Conservation (phyloP, 768 basidiomycete species). For the Thelephora ganbajun region DNA sequence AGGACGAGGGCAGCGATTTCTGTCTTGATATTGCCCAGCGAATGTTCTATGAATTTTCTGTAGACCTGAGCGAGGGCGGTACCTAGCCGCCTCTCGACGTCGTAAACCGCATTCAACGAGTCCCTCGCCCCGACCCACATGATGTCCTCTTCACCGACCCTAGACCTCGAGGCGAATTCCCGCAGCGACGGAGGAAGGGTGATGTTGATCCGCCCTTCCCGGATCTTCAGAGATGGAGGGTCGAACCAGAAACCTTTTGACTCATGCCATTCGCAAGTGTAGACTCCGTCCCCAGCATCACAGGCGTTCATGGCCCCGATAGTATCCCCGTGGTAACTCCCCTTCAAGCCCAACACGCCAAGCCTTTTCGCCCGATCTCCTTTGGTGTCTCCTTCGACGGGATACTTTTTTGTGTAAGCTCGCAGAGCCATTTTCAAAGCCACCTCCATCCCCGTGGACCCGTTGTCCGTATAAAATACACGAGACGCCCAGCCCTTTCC, state of each 20-base stretch:
- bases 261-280: conserved; percentile 91
- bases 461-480: conserved; percentile 90
- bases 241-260: conserved; percentile 92
- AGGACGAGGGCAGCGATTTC: conserved; percentile 66
- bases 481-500: conserved; percentile 85
- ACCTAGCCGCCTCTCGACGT: conserved; percentile 45
- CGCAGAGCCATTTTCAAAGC: conserved; percentile 94
- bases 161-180: conserved; percentile 8
- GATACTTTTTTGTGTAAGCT: conserved; percentile 34
- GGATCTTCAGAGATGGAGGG: conserved; percentile 64
- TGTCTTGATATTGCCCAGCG: conserved; percentile 33
- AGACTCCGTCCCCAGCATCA: conserved; percentile 62
- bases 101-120: conserved; percentile 51
- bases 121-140: conserved; percentile 8
- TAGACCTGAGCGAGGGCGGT: conserved; percentile 55
- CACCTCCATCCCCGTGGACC: conserved; percentile 95
- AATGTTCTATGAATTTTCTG: conserved; percentile 36
- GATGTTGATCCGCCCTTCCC: conserved; percentile 41
- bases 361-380: conserved; percentile 28
- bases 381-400: conserved; percentile 23
- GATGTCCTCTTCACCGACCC: conserved; percentile 4
- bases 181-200: conserved; percentile 36
- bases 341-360: conserved; percentile 75
- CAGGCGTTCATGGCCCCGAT: conserved; percentile 96
- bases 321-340: conserved; percentile 96